These are phyloP conservation scores for Actinomortierella wolfii DNA, from an alignment of 371 early-diverging fungal species.

Conservation along the genomic window DNA sequence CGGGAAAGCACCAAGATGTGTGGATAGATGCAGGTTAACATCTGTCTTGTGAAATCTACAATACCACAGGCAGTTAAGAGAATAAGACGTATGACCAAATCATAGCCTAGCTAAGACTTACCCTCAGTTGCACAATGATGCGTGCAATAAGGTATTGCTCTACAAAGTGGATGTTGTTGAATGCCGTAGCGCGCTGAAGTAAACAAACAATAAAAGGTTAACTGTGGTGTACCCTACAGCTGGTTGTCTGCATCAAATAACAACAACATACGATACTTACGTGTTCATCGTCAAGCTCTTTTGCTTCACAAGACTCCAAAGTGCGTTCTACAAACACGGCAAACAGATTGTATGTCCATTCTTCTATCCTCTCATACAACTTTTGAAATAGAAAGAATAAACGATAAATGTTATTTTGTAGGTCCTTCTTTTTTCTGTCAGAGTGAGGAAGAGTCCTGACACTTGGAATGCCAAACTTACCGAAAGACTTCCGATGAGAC, in stretches of 20 bases:
- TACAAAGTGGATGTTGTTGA: conserved; percentile 1
- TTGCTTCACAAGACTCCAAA: conserved; percentile 1
- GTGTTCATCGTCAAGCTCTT: conserved; percentile 4
- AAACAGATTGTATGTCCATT: too few species aligned
- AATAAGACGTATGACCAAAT: too few species aligned
- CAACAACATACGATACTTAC: conserved; percentile 1
- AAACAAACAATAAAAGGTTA: not conserved
- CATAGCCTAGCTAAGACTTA: not conserved
- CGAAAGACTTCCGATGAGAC: conserved; percentile 67
- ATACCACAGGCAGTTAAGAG: too few species aligned
- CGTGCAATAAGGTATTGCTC: conserved; percentile 1
- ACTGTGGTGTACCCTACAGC: conserved; percentile 51
- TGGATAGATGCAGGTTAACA: too few species aligned
- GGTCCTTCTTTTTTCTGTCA: too few species aligned
- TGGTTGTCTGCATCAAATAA: conserved; percentile 24
- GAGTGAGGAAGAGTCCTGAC: not conserved
- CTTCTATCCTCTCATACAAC: not conserved
- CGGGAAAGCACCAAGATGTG: too few species aligned
- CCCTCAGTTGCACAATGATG: conserved; percentile 1
- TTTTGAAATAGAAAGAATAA: not conserved
- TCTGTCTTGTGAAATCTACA: too few species aligned
- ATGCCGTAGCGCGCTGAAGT: not conserved
- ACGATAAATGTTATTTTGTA: too few species aligned
- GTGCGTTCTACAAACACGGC: too few species aligned
- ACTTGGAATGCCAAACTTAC: conserved; percentile 40